A percentile compares a stretch with the other conserved stretches of the same genome.
Conservation (phyloP, 176 grass and related monocot species). For the Tillandsia leiboldiana region DNA sequence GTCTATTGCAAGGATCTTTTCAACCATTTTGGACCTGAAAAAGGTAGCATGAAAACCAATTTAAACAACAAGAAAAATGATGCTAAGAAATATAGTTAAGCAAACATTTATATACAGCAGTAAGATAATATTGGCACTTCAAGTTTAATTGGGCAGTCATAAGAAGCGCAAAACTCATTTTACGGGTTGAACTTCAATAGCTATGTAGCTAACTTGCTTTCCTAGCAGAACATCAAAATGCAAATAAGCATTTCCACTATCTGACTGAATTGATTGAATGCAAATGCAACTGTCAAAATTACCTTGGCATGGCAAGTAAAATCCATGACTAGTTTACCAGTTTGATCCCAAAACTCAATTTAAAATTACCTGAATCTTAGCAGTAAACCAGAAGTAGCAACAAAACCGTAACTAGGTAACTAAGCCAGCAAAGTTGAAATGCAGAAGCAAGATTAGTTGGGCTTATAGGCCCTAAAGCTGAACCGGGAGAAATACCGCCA, state of each 20-base stretch:
- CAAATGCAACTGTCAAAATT: neutral
- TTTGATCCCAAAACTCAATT: constrained; percentile 42
- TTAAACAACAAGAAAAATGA: no score
- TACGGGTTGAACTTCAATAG: no score
- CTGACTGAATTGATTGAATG: neutral
- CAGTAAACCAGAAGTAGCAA: constrained; percentile 40
- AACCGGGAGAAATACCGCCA: neutral
- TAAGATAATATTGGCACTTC: no score
- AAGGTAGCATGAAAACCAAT: no score
- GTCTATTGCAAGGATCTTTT: no score
- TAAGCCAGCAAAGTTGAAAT: constrained; percentile 18
- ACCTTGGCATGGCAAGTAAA: neutral
- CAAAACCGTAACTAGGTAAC: constrained; percentile 17
- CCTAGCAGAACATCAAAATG: neutral
- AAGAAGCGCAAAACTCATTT: no score
- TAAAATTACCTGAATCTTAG: constrained; percentile 33
- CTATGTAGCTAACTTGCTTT: neutral
- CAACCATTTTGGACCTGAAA: no score
- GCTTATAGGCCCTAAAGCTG: constrained; percentile 59
- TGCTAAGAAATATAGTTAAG: no score
- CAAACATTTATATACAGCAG: no score
- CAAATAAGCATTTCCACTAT: neutral
- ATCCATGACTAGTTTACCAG: constrained; percentile 27
- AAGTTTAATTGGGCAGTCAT: no score
- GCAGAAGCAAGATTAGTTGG: constrained; percentile 28